Evolutionary conservation across 2,329 filamentous ascomycete species (phyloP).

Genomic region (Leptosphaerulina australis): DNA sequence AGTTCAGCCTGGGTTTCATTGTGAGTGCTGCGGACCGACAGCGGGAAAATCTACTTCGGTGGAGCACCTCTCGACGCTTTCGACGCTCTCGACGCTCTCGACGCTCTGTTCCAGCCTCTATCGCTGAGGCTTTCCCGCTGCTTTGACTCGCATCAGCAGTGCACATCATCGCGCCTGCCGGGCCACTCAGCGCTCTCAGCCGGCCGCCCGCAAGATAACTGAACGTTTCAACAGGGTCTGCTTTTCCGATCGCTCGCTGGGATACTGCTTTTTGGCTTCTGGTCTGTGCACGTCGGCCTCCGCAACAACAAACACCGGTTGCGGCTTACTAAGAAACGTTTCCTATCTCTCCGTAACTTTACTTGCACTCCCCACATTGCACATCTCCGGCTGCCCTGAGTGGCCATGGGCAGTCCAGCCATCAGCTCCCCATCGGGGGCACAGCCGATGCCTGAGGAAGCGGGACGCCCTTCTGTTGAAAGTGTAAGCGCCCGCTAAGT

Average conservation of each 20-base stretch:
- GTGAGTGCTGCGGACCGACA: constrained; percentile 34
- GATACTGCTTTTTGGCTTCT: constrained; percentile 17
- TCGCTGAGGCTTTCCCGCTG: constrained; percentile 12
- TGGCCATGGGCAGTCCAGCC: constrained; percentile 43
- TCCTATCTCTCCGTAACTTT: constrained; percentile 22
- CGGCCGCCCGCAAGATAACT: constrained; percentile 11
- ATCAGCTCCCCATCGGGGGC: constrained; percentile 47
- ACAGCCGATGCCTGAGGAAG: constrained; percentile 41
- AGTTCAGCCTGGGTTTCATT: constrained; percentile 41
- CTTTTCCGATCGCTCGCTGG: constrained; percentile 38
- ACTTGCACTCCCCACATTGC: constrained; percentile 28
- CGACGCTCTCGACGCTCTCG: no score
- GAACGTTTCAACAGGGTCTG: constrained; percentile 38
- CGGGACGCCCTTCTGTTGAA: constrained; percentile 27
- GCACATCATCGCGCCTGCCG: constrained; percentile 45
- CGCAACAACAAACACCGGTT: constrained; percentile 24
- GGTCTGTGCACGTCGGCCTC: constrained; percentile 21
- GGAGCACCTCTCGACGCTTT: constrained; percentile 12
- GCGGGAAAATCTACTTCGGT: constrained; percentile 20
- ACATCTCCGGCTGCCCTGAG: constrained; percentile 42
- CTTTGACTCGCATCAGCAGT: constrained; percentile 42
- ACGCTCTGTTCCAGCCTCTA: constrained; percentile 3
- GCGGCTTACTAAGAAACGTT: constrained; percentile 32
- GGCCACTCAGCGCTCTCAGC: constrained; percentile 33
- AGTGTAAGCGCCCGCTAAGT: constrained; percentile 47